These are phyloP conservation scores for Trametes meyenii DNA, from an alignment of 768 basidiomycete genomes.

Conservation along the genomic window DNA sequence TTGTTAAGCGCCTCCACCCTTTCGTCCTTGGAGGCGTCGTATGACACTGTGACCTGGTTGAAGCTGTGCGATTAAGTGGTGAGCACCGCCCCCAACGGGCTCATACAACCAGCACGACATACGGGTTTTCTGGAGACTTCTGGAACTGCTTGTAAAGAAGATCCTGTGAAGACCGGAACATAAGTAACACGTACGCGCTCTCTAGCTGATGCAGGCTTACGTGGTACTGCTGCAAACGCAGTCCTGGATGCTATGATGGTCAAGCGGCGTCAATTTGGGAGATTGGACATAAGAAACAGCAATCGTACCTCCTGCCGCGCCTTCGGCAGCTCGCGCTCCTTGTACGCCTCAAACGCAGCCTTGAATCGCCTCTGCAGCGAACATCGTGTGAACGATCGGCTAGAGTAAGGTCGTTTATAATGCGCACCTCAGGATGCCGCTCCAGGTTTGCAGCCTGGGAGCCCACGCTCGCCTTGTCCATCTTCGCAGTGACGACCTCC, in stretches of 20 bases:
- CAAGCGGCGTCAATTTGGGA: not conserved
- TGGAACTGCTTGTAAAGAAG: slow-evolving; percentile 93
- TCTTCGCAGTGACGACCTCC: slow-evolving; percentile 87
- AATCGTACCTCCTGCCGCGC: slow-evolving; percentile 66
- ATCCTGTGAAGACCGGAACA: slow-evolving; percentile 50
- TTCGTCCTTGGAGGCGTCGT: slow-evolving; percentile 88
- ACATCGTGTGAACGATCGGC: not conserved
- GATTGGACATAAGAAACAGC: slow-evolving; percentile 8
- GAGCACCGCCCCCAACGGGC: not conserved
- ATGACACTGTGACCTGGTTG: slow-evolving; percentile 78
- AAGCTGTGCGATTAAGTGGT: slow-evolving; percentile 50
- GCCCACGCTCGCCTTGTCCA: slow-evolving; percentile 90
- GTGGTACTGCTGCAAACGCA: slow-evolving; percentile 90
- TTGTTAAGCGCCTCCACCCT: slow-evolving; percentile 74
- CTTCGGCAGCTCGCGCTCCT: slow-evolving; percentile 84
- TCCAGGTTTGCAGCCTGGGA: slow-evolving; percentile 86
- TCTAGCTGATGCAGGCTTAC: slow-evolving; percentile 39
- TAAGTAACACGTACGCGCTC: slow-evolving; percentile 1
- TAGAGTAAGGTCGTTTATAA: not conserved
- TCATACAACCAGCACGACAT: slow-evolving; percentile 33
- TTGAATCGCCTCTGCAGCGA: slow-evolving; percentile 80
- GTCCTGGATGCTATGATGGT: slow-evolving; percentile 71
- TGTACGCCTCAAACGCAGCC: slow-evolving; percentile 90
- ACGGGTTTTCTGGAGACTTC: slow-evolving; percentile 96
- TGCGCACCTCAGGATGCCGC: slow-evolving; percentile 85